Evolutionary conservation across 208 protist species (phyloP).

Genomic region (Leishmania tarentolae): DNA sequence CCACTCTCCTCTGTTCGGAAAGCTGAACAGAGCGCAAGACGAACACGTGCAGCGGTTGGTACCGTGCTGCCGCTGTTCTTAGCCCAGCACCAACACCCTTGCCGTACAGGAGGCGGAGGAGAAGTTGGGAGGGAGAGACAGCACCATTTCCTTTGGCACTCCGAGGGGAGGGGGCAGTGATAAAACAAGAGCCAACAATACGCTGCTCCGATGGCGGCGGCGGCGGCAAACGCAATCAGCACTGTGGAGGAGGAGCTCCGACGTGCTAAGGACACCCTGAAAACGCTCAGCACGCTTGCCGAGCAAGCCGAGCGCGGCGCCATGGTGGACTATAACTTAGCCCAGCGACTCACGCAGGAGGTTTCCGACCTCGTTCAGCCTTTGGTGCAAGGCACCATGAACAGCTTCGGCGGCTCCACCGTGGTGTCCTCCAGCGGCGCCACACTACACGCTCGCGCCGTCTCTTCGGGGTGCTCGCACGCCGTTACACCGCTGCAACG

Average conservation of each 20-base stretch:
- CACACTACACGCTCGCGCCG: slow-evolving; percentile 19
- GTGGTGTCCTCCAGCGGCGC: slow-evolving; percentile 8
- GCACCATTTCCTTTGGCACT: not conserved
- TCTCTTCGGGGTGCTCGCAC: slow-evolving; percentile 12
- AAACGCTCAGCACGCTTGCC: slow-evolving; percentile 36
- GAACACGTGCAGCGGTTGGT: not conserved
- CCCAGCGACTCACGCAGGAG: slow-evolving; percentile 22
- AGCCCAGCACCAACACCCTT: not conserved
- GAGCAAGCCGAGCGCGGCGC: slow-evolving; percentile 56
- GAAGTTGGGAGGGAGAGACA: not conserved
- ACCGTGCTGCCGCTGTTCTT: not conserved
- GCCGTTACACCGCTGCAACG: slow-evolving; percentile 60
- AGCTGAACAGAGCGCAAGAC: not conserved
- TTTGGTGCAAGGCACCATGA: slow-evolving; percentile 37
- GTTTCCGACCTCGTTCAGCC: slow-evolving; percentile 27
- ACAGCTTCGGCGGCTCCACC: slow-evolving; percentile 17
- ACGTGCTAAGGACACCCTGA: slow-evolving; percentile 47
- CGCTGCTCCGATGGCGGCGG: not conserved
- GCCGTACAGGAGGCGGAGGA: not conserved
- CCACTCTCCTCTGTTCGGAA: not conserved
- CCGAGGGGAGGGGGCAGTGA: not conserved
- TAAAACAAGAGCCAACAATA: not conserved
- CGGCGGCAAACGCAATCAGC: slow-evolving; percentile 6
- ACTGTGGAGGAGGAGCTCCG: slow-evolving; percentile 52
- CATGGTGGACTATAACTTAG: slow-evolving; percentile 26